These are phyloP conservation scores for Hyphopichia homilentoma DNA, from an alignment of 805 yeast species.

Conservation along the genomic window DNA sequence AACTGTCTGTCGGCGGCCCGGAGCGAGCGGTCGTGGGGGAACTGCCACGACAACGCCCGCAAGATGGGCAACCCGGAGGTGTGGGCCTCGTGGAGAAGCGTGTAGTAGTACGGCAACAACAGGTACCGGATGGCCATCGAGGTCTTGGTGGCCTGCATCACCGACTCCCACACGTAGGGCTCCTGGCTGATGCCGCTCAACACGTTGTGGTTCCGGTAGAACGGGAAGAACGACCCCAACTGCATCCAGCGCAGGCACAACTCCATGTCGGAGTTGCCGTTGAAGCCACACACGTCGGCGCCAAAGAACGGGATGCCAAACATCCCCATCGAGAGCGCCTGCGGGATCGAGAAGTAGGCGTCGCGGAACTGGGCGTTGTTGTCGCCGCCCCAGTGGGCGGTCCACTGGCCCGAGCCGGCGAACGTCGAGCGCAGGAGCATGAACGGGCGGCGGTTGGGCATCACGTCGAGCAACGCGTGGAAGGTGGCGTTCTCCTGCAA, in stretches of 20 bases:
- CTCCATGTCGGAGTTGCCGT: slow-evolving; percentile 21
- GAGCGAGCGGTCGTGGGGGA: slow-evolving; percentile 14
- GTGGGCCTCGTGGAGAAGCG: slow-evolving; percentile 19
- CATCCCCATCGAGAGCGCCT: slow-evolving; percentile 19
- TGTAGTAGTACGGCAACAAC: slow-evolving; percentile 23
- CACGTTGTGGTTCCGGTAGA: slow-evolving; percentile 28
- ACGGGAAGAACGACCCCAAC: slow-evolving; percentile 30
- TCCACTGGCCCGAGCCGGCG: slow-evolving; percentile 17
- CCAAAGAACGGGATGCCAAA: slow-evolving; percentile 24
- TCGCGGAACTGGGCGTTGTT: slow-evolving; percentile 15
- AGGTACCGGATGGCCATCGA: slow-evolving; percentile 35
- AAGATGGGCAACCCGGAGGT: slow-evolving; percentile 18
- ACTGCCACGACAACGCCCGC: slow-evolving; percentile 20
- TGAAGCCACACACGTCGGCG: slow-evolving; percentile 22
- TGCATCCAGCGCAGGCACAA: slow-evolving; percentile 31
- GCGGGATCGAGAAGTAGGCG: slow-evolving; percentile 22
- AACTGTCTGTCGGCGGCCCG: slow-evolving; percentile 18
- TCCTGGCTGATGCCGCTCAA: slow-evolving; percentile 23
- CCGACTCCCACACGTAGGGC: slow-evolving; percentile 27
- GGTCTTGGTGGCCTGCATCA: slow-evolving; percentile 20
- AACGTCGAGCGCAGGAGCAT: slow-evolving; percentile 19
- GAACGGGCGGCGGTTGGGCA: slow-evolving; percentile 19
- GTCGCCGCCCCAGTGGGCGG: slow-evolving; percentile 26
- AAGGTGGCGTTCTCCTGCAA: slow-evolving; percentile 17
- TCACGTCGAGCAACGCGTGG: slow-evolving; percentile 13